Percentiles rank a stretch among this genome's conserved stretches.
phyloP scores from a whole-genome alignment of 2,329 filamentous ascomycete genomes.

The Aspergillus glaucus region DNA sequence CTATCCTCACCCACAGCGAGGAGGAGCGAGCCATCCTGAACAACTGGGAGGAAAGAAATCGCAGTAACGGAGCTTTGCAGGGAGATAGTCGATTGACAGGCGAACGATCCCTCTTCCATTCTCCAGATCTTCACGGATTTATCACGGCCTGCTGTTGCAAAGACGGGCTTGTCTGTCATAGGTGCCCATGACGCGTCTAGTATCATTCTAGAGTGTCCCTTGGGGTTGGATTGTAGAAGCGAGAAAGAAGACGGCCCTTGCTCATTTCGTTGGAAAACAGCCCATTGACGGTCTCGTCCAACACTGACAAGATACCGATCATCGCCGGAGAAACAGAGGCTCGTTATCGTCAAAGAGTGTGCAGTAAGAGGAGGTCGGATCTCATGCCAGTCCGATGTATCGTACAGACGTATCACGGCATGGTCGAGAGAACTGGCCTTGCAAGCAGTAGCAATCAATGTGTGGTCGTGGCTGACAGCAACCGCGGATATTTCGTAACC shows the following conservation, averaged over 20 bases:
- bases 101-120: conserved; percentile 38
- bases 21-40: conserved; percentile 24
- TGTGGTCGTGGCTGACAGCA: conserved; percentile 67
- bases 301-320: conserved; percentile 76
- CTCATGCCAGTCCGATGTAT: conserved; percentile 82
- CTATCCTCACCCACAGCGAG: conserved; percentile 45
- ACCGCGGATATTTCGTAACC: conserved; percentile 93
- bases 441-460: conserved; percentile 81
- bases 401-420: conserved; percentile 86
- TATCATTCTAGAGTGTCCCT: conserved; percentile 90
- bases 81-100: conserved; percentile 49
- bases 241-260: conserved; percentile 45
- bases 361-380: conserved; percentile 74
- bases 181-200: conserved; percentile 81
- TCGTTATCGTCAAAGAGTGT: conserved; percentile 79
- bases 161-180: conserved; percentile 41
- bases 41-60: conserved; percentile 54
- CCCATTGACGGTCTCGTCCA: conserved; percentile 87
- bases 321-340: conserved; percentile 70
- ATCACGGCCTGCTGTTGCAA: conserved; percentile 86
- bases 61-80: conserved; percentile 61
- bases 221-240: conserved; percentile 61
- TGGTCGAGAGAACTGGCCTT: conserved; percentile 89
- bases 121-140: conserved; percentile 74
- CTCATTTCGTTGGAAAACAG: conserved; percentile 59